Evolutionary conservation across 768 basidiomycete genomes (phyloP).

Genomic region (Trametes gibbosa): DNA sequence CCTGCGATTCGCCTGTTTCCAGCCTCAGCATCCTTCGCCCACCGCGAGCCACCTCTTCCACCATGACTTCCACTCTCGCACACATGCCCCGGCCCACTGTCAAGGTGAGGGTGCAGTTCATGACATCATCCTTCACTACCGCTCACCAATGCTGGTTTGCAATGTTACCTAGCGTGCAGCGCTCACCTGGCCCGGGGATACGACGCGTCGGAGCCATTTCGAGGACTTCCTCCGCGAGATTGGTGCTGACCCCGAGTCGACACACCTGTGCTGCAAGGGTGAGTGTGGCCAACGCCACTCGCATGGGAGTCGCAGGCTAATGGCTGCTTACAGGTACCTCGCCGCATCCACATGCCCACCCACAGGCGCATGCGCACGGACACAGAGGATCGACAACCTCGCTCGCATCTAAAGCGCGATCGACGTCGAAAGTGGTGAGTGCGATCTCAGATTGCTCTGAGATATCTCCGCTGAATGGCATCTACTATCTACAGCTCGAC

Average conservation of each 20-base stretch:
- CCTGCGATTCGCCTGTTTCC: background rate
- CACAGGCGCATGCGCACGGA: background rate
- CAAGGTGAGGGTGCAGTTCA: slow-evolving; percentile 10
- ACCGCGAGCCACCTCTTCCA: background rate
- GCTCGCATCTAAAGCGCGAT: background rate
- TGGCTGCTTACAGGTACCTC: background rate
- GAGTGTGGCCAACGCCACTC: background rate
- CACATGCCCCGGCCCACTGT: slow-evolving; percentile 13
- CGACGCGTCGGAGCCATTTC: slow-evolving; percentile 15
- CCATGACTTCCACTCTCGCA: slow-evolving; percentile 8
- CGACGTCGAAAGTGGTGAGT: slow-evolving; percentile 11
- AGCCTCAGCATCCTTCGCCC: background rate
- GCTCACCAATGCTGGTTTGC: background rate
- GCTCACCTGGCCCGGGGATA: slow-evolving; percentile 18
- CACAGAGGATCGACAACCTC: slow-evolving; percentile 1
- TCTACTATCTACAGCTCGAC: background rate
- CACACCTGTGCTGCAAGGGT: slow-evolving; percentile 15
- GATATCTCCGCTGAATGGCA: background rate
- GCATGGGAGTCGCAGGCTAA: too few relatives aligned
- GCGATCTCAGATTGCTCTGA: background rate
- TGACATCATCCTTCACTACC: slow-evolving; percentile 4
- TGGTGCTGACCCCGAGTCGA: slow-evolving; percentile 4
- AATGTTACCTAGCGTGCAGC: slow-evolving; percentile 17
- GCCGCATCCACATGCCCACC: slow-evolving; percentile 13
- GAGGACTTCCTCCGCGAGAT: slow-evolving; percentile 18